Base-by-base conservation (phyloP, 2,329 filamentous ascomycete species). In the Rugonectria rugulosa region DNA sequence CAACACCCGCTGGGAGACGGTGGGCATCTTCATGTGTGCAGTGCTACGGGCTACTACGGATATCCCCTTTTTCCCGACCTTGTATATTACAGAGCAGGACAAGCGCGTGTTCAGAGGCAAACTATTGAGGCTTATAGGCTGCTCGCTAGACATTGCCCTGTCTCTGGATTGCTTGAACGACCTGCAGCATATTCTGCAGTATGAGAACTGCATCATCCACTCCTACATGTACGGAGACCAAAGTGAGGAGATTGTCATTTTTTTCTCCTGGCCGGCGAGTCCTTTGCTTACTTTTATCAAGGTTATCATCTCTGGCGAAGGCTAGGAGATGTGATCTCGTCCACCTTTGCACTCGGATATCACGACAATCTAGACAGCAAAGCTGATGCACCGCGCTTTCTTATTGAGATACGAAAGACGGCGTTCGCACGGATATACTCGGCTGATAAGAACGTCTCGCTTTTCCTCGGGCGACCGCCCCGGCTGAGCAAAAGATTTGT, bases 391-490 rank as follows among this genome's bases (percentile, higher is more conserved):
- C 74, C 78, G 1, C 63, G 65, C 2, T 80, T 78, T n/a, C 63
- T 81, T 2, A 65, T 62, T 1, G 70, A 78, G 40, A 69, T 80
- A 47, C 69, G 77, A 20, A 69, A 70, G 50, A 66, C 68, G 3
- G 73, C 72, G 6, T 79, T 81, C 54, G 74, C 73, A 5, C 69
- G 73, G 2, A 71, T 72, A 6, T 81, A 79, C 49, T 75, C 75
- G 6, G 74, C 73, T 5, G 79, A 81, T 52, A 81, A 80, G 52
- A 76, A 73, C 34, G 65, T 81, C 7, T 74, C 78, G 1, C 76
- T 80, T 2, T 82, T 82, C 47, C 72, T 81, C n/a, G 79, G 79
- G 4, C 72, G 79, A 2, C 79, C 79, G 4, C 77, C 78, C 3
- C 70, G 79, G 3, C 75, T 81, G 32, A 72, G 72, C n/a, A 69